Conservation (phyloP, 495 filamentous ascomycete species). For the Cercophora newfieldiana region DNA sequence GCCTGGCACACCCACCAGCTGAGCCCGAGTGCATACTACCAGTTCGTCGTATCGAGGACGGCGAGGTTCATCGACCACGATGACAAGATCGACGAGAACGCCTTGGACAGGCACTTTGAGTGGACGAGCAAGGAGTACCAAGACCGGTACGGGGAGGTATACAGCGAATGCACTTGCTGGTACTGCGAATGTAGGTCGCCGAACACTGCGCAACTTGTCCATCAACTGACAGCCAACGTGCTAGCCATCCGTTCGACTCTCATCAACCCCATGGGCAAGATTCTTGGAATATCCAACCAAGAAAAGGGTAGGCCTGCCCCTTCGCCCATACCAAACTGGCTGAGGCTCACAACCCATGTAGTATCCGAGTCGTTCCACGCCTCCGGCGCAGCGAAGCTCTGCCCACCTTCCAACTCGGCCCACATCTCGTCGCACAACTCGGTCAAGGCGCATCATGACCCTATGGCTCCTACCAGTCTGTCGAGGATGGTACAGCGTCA, state of each 20-base stretch:
- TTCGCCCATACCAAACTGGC: conserved; percentile 26
- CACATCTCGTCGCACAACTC: conserved; percentile 76
- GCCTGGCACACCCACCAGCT: conserved; percentile 78
- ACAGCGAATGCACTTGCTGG: conserved; percentile 87
- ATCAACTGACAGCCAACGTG: background rate
- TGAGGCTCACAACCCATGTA: conserved; percentile 33
- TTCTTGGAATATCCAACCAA: conserved; percentile 44
- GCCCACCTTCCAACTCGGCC: conserved; percentile 58
- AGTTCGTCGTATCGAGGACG: conserved; percentile 45
- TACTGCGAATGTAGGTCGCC: conserved; percentile 68
- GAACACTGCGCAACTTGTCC: background rate
- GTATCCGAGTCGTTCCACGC: conserved; percentile 56
- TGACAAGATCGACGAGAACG: conserved; percentile 72
- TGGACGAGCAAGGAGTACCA: conserved; percentile 74
- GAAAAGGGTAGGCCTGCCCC: conserved; percentile 40
- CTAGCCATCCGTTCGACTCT: conserved; percentile 64
- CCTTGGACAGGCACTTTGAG: conserved; percentile 64
- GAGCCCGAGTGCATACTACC: conserved; percentile 61
- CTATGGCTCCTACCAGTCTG: conserved; percentile 37
- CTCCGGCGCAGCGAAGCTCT: conserved; percentile 54
- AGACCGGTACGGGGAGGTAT: conserved; percentile 62
- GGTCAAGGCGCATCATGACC: conserved; percentile 43
- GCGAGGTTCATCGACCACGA: conserved; percentile 76
- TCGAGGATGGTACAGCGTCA: conserved; percentile 49
- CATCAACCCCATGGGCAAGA: conserved; percentile 44